Evolutionary conservation across 208 protist species (phyloP), one percentile per base, ranked within the genome.

Genomic region (Leptomonas seymouri): DNA sequence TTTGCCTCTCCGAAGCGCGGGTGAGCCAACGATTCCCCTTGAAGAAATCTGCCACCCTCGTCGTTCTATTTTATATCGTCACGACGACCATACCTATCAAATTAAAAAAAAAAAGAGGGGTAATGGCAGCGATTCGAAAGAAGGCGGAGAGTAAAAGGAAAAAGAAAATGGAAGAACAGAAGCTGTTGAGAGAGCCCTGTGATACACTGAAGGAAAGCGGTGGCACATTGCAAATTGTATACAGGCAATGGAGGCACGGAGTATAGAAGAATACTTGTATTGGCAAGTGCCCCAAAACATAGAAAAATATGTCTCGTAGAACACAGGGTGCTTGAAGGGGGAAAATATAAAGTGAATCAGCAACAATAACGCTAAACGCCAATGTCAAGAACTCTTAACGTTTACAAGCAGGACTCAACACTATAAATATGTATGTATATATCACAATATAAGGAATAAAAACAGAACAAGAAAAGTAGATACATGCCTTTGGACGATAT

Each of bases 301-400:
- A 8, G 15, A 21, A 57, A 2, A 18, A 4, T 27, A 25, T 42
- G 8, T n/a, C n/a, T n/a, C n/a, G n/a, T n/a, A n/a, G n/a, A n/a
- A n/a, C n/a, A n/a, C n/a, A n/a, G n/a, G n/a, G n/a, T n/a, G n/a
- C n/a, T n/a, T n/a, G n/a, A n/a, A n/a, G n/a, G n/a, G n/a, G n/a
- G n/a, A 3, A 41, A 54, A 54, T 34, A 53, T 41, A 64, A 7
- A 50, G 28, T 23, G 63, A 71, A 45, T 8, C 30, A 59, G 41
- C 15, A 51, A 51, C 46, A 44, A 14, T 14, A 44, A 44, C 14
- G 14, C 39, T 44, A 44, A 44, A 44, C 14, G 39, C 14, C 7
- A 44, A 44, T 44, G 14, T 14, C 11, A 7, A 44, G 39, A 44
- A 44, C 39, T 44, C 11, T 44, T 48, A 44, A 44, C 7, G 14